These are phyloP conservation scores for Amanita fuliginea DNA, from an alignment of 768 basidiomycete genomes.

Conservation along the genomic window DNA sequence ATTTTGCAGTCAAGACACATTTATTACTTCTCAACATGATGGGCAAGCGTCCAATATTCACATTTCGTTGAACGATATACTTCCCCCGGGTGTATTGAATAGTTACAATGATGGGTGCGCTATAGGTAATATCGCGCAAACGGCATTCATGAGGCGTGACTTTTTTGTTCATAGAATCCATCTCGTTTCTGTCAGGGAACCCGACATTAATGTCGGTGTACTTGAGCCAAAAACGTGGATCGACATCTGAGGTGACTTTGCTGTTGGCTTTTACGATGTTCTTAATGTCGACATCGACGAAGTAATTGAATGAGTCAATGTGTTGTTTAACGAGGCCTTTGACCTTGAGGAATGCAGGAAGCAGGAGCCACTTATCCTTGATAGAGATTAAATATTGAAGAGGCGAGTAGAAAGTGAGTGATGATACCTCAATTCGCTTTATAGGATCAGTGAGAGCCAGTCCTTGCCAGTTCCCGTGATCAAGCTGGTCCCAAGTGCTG, in stretches of 20 bases:
- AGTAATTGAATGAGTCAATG: constrained; percentile 98
- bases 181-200: constrained; percentile 82
- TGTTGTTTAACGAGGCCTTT: constrained; percentile 99
- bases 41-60: constrained; percentile 84
- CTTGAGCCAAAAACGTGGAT: constrained; percentile 93
- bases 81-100: constrained; percentile 92
- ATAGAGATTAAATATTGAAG: constrained; percentile 5
- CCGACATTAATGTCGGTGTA: constrained; percentile 95
- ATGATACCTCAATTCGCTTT: constrained; percentile 80
- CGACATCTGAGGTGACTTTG: constrained; percentile 92
- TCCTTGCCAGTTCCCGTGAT: constrained; percentile 57
- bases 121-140: constrained; percentile 89
- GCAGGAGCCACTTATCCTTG: constrained; percentile 96
- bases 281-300: constrained; percentile 94
- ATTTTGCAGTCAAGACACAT: constrained; percentile 76
- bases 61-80: constrained; percentile 77
- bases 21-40: constrained; percentile 97
- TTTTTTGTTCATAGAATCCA: constrained; percentile 62
- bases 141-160: constrained; percentile 98
- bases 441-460: constrained; percentile 81
- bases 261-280: constrained; percentile 92
- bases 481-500: constrained; percentile 41
- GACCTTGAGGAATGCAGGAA: constrained; percentile 94
- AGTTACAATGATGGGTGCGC: constrained; percentile 86
- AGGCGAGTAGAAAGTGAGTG: background rate